Percentiles rank a stretch among this genome's conserved stretches.
Evolutionary conservation across 1,139 yeast species (phyloP).

Genomic region (Debaryomyces udenii): DNA sequence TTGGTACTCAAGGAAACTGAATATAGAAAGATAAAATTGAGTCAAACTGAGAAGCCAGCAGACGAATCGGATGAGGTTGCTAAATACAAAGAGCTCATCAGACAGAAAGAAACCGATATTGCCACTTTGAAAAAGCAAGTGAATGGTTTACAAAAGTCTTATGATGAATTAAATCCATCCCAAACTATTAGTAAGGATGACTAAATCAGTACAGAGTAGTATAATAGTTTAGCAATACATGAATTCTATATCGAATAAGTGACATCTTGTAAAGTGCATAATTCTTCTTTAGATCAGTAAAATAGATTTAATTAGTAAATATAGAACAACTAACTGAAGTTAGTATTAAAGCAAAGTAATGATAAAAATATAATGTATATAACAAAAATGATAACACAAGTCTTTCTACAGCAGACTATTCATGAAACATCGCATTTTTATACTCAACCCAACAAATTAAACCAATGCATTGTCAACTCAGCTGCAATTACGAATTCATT

Average conservation of each 20-base stretch:
- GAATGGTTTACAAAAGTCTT: slow-evolving; percentile 53
- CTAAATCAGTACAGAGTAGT: neutral
- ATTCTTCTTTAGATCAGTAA: no score
- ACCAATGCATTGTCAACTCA: neutral
- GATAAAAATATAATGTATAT: neutral
- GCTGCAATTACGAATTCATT: neutral
- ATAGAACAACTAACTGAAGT: no score
- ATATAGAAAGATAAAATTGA: slow-evolving; percentile 31
- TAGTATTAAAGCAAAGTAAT: no score
- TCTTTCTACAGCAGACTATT: slow-evolving; percentile 1
- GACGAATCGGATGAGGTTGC: slow-evolving; percentile 35
- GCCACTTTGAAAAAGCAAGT: slow-evolving; percentile 56
- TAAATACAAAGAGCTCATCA: slow-evolving; percentile 45
- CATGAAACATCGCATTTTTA: neutral
- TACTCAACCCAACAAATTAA: neutral
- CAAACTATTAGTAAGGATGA: slow-evolving; percentile 15
- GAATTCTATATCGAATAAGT: no score
- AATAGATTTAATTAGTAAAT: no score
- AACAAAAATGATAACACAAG: slow-evolving; percentile 5
- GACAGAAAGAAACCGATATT: slow-evolving; percentile 51
- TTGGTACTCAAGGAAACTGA: slow-evolving; percentile 59
- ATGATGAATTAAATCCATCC: slow-evolving; percentile 44
- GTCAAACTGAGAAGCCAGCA: slow-evolving; percentile 19
- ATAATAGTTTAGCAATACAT: no score
- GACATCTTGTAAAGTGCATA: no score